Base-by-base conservation (phyloP, 2,329 filamentous ascomycete genomes). In the Emmonsia crescens region DNA sequence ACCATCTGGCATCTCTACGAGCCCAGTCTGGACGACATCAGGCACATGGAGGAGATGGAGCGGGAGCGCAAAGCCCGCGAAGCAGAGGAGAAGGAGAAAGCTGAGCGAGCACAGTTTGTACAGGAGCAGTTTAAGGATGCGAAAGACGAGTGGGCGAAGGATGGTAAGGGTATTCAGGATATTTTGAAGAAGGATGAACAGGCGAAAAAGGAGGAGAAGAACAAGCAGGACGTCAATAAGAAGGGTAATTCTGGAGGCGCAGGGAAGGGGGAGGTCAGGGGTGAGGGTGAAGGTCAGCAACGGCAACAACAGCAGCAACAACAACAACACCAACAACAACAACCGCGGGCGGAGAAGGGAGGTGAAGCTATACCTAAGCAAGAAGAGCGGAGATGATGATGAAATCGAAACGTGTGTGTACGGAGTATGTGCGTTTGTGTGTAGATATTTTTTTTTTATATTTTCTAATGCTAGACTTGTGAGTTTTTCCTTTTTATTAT, bases 1-100 rank as follows among this genome's bases (percentile, higher is more conserved):
- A 96, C 91, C 0, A 96, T 99, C 66, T 99, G 94, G 94, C 94
- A 99, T 86, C 81, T 99, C 70, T 99, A 99, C 79, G 94, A 99
- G 76, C 94, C 94, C n/a, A 96, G 91, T 70, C 89, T 96, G 19
- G 94, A 99, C 71, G 94, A 99, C 70, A 89, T 97, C 65, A 87
- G 89, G 63, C 94, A 97, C 71, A 99, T 99, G 94, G 93, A 92
- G 79, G 91, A 96, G 76, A 96, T 97, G 93, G 93, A 97, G 72
- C 82, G 86, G 66, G 92, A 97, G 73, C 85, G 88, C 61, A 82
- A 89, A 65, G 85, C 85, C 31, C 88, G 86, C 56, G 93, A 96
- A 74, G 83, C 85, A 36, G 91, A 94, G 73, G 90, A 95, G 71
- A 83, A 84, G 67, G 85, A 87, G 64, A 86, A 87, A 70, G 83